Evolutionary conservation across 495 filamentous ascomycete species (phyloP).

Genomic region (Ascodesmis nigricans): DNA sequence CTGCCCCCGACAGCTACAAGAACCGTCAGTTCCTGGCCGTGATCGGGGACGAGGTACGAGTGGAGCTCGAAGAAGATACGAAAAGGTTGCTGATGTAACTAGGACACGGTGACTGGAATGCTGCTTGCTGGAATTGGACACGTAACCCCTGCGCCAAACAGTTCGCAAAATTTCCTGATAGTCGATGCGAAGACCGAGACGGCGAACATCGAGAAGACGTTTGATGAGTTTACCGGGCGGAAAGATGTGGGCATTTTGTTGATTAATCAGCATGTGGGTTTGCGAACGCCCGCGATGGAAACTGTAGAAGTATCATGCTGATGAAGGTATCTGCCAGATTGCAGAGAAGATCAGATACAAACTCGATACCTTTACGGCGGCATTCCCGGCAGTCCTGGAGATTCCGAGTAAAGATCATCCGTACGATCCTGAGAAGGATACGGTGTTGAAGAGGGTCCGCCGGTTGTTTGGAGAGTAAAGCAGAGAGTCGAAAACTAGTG

Average conservation of each 20-base stretch:
- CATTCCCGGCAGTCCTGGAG: slow-evolving; percentile 63
- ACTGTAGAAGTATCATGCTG: not conserved
- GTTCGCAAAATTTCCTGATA: slow-evolving; percentile 91
- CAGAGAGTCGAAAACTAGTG: not conserved
- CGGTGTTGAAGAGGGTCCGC: slow-evolving; percentile 73
- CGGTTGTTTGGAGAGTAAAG: slow-evolving; percentile 74
- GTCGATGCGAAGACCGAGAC: slow-evolving; percentile 84
- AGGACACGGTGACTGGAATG: slow-evolving; percentile 87
- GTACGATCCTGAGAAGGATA: slow-evolving; percentile 98
- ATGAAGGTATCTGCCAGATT: slow-evolving; percentile 31
- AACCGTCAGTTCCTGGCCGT: slow-evolving; percentile 92
- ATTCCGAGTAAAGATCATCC: slow-evolving; percentile 98
- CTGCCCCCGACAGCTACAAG: slow-evolving; percentile 44
- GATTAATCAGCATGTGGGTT: slow-evolving; percentile 89
- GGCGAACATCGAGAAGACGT: slow-evolving; percentile 70
- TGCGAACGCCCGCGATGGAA: not conserved
- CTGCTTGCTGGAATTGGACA: slow-evolving; percentile 87
- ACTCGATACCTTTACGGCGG: slow-evolving; percentile 49
- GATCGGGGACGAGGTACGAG: slow-evolving; percentile 79
- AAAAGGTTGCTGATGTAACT: not conserved
- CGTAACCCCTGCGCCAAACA: slow-evolving; percentile 55
- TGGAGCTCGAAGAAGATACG: no score
- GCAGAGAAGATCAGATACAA: slow-evolving; percentile 80
- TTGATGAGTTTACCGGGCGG: slow-evolving; percentile 63
- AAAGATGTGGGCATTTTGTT: slow-evolving; percentile 92